Base-by-base conservation (phyloP, 192 early-diverging fungal genomes). In the Entomortierella lignicola region DNA sequence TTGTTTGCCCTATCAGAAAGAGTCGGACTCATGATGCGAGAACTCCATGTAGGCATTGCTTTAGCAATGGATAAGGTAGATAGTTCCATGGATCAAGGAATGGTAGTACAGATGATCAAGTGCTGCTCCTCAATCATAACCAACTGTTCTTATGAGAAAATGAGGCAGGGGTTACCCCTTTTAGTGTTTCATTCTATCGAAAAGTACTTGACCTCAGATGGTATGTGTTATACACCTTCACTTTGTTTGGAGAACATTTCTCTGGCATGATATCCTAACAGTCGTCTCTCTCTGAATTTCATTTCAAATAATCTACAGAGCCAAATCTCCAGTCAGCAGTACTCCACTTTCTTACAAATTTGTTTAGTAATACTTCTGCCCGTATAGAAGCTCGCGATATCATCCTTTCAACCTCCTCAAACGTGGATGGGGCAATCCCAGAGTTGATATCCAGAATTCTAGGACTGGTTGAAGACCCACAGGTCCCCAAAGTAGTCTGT, bases 1-100 rank as follows among this genome's bases (percentile, higher is more conserved):
- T 43, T 77, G 17, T 29, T 77, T n/a, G 55, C 74, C 1, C 61
- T 77, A 0, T 77, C 74, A n/a, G 74, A 77, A 41, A 77, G 62
- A 47, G 27, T 77, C 12, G 74, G 74, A 4, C 8, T 77, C 10
- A 64, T 77, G 61, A 58, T 42, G 2, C 47, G 66, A 30, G 74
- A 69, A 37, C 21, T 77, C n/a, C 74, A 77, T 42, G 42, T 55
- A 32, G 61, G 74, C 20, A 34, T 69, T 20, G 66, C 61, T 0
- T 37, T 42, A 8, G 66, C 74, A 4, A 63, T 77, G 55, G 23
- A 58, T 26, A 44, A 27, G 8, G 52, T 69, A 1, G 66, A 77
- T 15, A 60, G 31, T 42, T 52, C 60, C 2, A 8, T 64, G 25
- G 74, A 77, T 1, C 74, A 57, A 8, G 25, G 30, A 10, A 27